phyloP scores from a whole-genome alignment of 225 moss, liverwort and hornwort genomes.

The Polytrichum formosum region DNA sequence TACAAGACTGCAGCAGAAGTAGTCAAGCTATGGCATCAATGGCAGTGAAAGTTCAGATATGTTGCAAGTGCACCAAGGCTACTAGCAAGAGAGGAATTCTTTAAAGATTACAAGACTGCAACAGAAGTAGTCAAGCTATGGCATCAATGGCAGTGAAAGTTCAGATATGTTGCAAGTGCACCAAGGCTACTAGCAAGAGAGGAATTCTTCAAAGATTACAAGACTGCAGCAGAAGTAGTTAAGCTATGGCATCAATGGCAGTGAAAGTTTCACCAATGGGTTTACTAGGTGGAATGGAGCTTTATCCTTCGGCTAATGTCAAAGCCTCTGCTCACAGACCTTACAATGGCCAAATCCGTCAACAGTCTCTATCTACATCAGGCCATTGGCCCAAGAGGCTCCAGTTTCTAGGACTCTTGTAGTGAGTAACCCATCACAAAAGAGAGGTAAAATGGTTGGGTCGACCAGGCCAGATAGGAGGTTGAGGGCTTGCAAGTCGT shows the following conservation, averaged over 20 bases:
- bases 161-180: constrained; percentile 40
- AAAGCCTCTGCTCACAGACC: constrained; percentile 18
- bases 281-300: constrained; percentile 34
- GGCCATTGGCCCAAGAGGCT: constrained; percentile 23
- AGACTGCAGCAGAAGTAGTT: no score
- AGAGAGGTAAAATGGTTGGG: constrained; percentile 17
- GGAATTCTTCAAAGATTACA: constrained; percentile 19
- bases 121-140: no score
- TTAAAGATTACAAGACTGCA: no score
- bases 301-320: constrained; percentile 17
- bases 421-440: constrained; percentile 14
- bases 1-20: no score
- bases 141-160: no score
- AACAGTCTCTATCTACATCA: constrained; percentile 10
- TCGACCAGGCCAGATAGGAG: constrained; percentile 15
- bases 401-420: constrained; percentile 17
- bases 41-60: constrained; percentile 34
- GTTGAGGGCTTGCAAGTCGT: constrained; percentile 6
- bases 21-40: no score
- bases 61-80: constrained; percentile 3
- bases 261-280: constrained; percentile 28
- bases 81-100: constrained; percentile 17
- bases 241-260: no score
- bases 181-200: constrained; percentile 52
- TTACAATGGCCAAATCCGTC: constrained; percentile 14